These are phyloP conservation scores for Begonia masoniana DNA, from an alignment of 306 rosid genomes.

Conservation along the genomic window DNA sequence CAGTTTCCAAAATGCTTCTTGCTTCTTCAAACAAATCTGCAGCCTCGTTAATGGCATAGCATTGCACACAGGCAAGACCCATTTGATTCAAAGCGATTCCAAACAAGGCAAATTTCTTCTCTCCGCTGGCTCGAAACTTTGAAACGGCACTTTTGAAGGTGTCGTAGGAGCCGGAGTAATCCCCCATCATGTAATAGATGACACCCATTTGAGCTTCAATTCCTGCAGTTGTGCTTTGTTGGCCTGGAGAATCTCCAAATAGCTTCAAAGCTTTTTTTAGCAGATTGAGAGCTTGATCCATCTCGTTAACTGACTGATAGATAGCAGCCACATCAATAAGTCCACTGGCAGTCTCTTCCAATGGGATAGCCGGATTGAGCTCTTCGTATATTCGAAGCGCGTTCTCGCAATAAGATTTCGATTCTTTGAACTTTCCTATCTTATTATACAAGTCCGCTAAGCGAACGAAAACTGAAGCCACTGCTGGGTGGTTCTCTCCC, in stretches of 20 bases:
- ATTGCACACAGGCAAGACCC: constrained; percentile 82
- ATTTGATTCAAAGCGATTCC: constrained; percentile 82
- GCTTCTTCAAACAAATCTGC: constrained; percentile 86
- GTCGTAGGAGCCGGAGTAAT: constrained; percentile 50
- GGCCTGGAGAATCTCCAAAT: constrained; percentile 45
- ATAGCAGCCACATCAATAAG: constrained; percentile 64
- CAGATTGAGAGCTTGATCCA: constrained; percentile 56
- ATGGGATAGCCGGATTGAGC: constrained; percentile 39
- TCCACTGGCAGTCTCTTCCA: constrained; percentile 75
- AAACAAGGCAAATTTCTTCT: constrained; percentile 62
- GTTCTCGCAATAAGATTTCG: constrained; percentile 63
- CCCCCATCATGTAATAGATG: constrained; percentile 64
- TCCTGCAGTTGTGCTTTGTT: constrained; percentile 64
- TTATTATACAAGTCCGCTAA: constrained; percentile 75
- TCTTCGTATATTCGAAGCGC: constrained; percentile 56
- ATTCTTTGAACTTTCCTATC: constrained; percentile 63
- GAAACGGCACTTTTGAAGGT: constrained; percentile 40
- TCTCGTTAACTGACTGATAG: constrained; percentile 70
- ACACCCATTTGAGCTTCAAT: constrained; percentile 88
- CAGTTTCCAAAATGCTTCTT: constrained; percentile 52
- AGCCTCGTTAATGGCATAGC: constrained; percentile 65
- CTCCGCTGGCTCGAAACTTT: constrained; percentile 57
- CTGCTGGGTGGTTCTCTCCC: constrained; percentile 68
- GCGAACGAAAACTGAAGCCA: constrained; percentile 66
- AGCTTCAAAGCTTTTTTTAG: constrained; percentile 67